Evolutionary conservation across 108 stramenopile species (phyloP), one percentile per base, ranked within the genome.

Genomic region (Nitzschia sp.): DNA sequence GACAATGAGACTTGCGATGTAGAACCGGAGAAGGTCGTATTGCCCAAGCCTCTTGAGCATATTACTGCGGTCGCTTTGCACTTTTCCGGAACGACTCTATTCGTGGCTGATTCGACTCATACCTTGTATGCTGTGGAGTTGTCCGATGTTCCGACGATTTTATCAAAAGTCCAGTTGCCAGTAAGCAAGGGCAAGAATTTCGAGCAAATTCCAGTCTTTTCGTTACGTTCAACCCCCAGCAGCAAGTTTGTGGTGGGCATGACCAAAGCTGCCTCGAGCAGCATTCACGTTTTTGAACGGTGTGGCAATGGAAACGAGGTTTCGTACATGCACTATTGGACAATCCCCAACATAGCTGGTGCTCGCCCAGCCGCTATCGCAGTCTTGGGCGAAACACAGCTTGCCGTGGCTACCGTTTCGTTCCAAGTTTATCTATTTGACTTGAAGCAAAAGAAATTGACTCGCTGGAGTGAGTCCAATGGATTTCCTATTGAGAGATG

Each of bases 391-490:
- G 59, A 71, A 0, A 62, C 69, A 17, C 57, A 68, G 54, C 61
- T 95, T 5, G 89, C 84, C 13, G 89, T 95, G n/a, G 89, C 80
- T 0, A 90, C 83, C 38, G 71, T 77, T 27, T 79, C 81, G 59
- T 89, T 76, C 53, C 74, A 77, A 5, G 71, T 89, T 24, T 85
- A 88, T 64, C 61, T 91, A 15, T 92, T 88, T 59, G 85, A 95
- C 64, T 21, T 89, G 9, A 58, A 66, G 11, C 55, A 69, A 13
- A 73, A 71, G 24, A 54, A 75, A 26, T 71, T 92, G 33, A 78
- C 62, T 54, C 33, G 81, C 47, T 95, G 91, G 91, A 95, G 91
- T 68, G 77, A 85, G 62, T 64, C 82, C 31, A 74, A 75, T 64
- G 89, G 87, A 34, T 80, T 84, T 48, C 88, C 90, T 0, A 55